Evolutionary conservation across 768 basidiomycete genomes (phyloP).

Genomic region (Tricholoma sp.): DNA sequence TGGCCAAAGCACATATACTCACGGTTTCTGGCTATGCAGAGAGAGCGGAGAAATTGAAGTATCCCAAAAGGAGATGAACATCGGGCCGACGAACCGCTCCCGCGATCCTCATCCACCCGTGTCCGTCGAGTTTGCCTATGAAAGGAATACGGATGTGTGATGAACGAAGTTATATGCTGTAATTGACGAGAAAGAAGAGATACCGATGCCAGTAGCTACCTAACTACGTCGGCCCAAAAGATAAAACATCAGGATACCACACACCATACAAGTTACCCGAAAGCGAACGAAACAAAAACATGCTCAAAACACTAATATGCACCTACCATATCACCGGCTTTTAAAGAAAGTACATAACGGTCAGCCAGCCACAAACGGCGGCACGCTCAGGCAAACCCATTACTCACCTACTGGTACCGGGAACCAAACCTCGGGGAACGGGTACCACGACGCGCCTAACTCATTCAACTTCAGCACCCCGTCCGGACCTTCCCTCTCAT

Average conservation of each 20-base stretch:
- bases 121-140: not conserved
- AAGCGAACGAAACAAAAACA: not conserved
- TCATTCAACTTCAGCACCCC: constrained; percentile 21
- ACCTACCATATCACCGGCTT: not conserved
- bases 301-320: not conserved
- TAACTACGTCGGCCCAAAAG: not conserved
- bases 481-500: constrained; percentile 5
- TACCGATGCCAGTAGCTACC: not conserved
- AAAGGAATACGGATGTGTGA: not conserved
- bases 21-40: too few species aligned
- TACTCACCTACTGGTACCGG: constrained; percentile 10
- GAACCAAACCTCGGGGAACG: constrained; percentile 37
- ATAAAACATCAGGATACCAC: not conserved
- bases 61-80: not conserved
- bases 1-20: too few species aligned
- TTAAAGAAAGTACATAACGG: not conserved
- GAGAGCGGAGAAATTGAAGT: too few species aligned
- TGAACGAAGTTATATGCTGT: not conserved
- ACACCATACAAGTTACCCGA: too few species aligned
- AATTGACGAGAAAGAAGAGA: not conserved
- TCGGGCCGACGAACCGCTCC: not conserved
- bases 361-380: not conserved
- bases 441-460: constrained; percentile 32
- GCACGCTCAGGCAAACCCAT: not conserved
- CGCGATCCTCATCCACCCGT: not conserved